Evolutionary conservation across 768 basidiomycete genomes (phyloP), one percentile per base, ranked within the genome.

Genomic region (Amanita polypyramis): DNA sequence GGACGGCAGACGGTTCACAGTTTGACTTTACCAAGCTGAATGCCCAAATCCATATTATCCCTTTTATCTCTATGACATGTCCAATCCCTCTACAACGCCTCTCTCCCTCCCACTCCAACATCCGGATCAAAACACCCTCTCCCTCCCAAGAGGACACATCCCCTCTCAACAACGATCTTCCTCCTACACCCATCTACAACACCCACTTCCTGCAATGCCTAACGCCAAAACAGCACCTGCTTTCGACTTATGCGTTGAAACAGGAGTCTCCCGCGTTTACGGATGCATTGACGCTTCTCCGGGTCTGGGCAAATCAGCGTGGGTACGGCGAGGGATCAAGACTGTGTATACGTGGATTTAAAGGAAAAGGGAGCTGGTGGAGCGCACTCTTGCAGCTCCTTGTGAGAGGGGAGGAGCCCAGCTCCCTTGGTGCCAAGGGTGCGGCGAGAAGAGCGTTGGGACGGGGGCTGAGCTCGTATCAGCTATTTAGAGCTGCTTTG

Each of bases 301-400:
- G 90, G 8, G 75, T 94, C 12, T 99, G 96, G 96, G 89, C 88
- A 1, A 80, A 82, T 43, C 85, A 93, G 55, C 73, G 93, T 35
- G 91, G 91, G 0, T 92, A 83, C 54, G 73, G 78, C 2, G 71
- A 74, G 52, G 78, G 82, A 9, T 61, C 65, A 3, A 64, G 69
- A 35, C 58, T 77, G 52, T 82, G 78, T 55, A 68, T 87, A 3
- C 68, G 73, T 12, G 88, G 88, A 12, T 93, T 83, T 58, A 85
- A 80, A 56, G 73, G 73, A 5, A 68, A 72, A 19, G 86, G 86
- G 0, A 58, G 70, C 3, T 84, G 73, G 75, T 92, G 89, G 89
- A 65, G 66, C 38, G 74, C 73, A 0, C 53, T 91, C 1, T 61
- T 91, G 20, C 76, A 72, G 25, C 54, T 80, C 34, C 56, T 88